These are phyloP conservation scores for Ogataea nitratoaversa DNA, from an alignment of 805 yeast genomes.

Conservation along the genomic window DNA sequence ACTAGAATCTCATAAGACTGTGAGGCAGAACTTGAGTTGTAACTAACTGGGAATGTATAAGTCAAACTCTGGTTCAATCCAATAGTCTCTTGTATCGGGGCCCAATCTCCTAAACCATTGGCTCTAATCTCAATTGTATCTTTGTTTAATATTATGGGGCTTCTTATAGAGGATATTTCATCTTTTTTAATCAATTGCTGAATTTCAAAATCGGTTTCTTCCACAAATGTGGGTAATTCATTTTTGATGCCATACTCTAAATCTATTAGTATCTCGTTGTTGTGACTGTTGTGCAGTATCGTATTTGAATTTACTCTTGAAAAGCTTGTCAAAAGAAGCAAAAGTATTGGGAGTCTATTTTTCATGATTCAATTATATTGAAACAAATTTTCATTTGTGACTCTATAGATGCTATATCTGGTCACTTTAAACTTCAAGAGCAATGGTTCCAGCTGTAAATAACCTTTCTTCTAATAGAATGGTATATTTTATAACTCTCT, in stretches of 20 bases:
- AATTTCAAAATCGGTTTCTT: slow-evolving; percentile 2
- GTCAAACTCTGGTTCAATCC: slow-evolving; percentile 7
- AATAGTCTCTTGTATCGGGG: slow-evolving; percentile 9
- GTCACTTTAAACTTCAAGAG: no score
- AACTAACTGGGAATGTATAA: slow-evolving; percentile 26
- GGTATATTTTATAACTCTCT: no score
- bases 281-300: not conserved
- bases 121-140: not conserved
- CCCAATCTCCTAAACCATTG: slow-evolving; percentile 5
- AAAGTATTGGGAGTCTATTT: no score
- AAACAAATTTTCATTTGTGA: no score
- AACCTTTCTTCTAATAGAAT: no score
- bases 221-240: not conserved
- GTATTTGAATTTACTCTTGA: not conserved
- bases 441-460: no score
- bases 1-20: slow-evolving; percentile 43
- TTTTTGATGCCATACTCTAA: not conserved
- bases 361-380: no score
- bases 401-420: no score
- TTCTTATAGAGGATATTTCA: not conserved
- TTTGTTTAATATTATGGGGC: not conserved
- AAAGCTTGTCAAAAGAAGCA: no score
- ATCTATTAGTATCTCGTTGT: not conserved
- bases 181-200: not conserved
- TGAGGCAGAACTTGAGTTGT: slow-evolving; percentile 39